Evolutionary conservation across 1,284 basidiomycete species (phyloP).

Genomic region (Austropuccinia psidii): DNA sequence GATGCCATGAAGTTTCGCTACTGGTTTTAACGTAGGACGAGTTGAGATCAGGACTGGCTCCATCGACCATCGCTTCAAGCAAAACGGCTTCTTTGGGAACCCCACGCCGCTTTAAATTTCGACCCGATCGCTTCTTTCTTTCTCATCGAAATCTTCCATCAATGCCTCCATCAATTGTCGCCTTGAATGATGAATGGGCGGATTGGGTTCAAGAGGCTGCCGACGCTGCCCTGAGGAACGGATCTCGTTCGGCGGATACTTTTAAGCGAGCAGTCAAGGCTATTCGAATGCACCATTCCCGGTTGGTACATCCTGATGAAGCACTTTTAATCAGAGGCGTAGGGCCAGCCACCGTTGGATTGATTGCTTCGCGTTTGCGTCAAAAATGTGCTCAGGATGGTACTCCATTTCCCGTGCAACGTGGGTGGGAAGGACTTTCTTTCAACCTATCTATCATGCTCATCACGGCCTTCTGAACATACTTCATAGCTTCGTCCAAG

Average conservation of each 20-base stretch:
- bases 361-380: slow-evolving; percentile 4
- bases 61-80: no score
- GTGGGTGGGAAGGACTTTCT: slow-evolving; percentile 2
- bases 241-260: slow-evolving; percentile 10
- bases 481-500: no score
- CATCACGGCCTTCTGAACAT: no score
- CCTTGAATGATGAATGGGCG: slow-evolving; percentile 25
- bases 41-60: no score
- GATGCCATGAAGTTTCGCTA: no score
- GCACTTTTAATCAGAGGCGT: slow-evolving; percentile 20
- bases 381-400: neutral
- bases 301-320: slow-evolving; percentile 11
- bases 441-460: neutral
- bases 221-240: slow-evolving; percentile 10
- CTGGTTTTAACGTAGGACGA: no score
- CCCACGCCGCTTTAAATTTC: no score
- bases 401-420: slow-evolving; percentile 8
- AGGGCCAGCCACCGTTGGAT: neutral
- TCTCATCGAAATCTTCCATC: no score
- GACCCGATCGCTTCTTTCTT: no score
- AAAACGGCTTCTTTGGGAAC: no score
- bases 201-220: slow-evolving; percentile 27
- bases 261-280: slow-evolving; percentile 6
- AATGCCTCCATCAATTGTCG: no score
- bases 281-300: neutral